Base-by-base conservation (phyloP, 805 yeast genomes). In the Wickerhamiella occidentalis region DNA sequence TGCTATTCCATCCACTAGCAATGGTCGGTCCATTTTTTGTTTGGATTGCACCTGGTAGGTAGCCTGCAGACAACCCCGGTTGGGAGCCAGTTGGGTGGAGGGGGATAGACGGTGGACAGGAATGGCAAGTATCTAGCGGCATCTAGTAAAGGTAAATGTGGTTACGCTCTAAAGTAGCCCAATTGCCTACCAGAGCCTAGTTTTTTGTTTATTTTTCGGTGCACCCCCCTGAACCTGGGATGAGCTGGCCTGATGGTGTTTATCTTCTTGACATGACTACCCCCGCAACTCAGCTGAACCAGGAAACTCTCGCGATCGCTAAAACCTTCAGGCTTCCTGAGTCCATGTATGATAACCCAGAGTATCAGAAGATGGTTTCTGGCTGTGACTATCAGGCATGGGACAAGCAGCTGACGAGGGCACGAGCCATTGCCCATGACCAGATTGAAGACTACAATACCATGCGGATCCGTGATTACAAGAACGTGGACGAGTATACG, bases 351-450 rank as follows among this genome's bases (percentile, higher is more conserved):
- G 25, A 30, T 2, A 28, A 22, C 30, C 35, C 25, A 12, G 48
- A 38, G 19, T 49, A 49, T 22, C 37, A 38, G 22, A 26, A 30
- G 35, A 49, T 49, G 51, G 25, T 49, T 19, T 23, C 29, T 6
- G 48, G 51, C 2, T 26, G 38, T 40, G n/a, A 6, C 22, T 44
- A 49, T 33, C 25, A 29, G 17, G 40, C 51, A 12, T 15, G 30
- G 21, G 38, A 38, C 41, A 23, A n/a, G 9, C 26, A 35, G 30
- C 23, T 29, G 5, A 30, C 66, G 8, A 53, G 56, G 40, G 49
- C 54, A 30, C 58, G 69, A 47, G 45, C 41, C 33, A 46, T 40
- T 50, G 63, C 58, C 55, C 63, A 58, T 56, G 66, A 67, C 21
- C 45, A 56, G 44, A 45, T 59, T 50, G 60, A 61, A 33, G 61